Percentiles rank a stretch among this genome's conserved stretches.
Conservation (phyloP, 2,329 filamentous ascomycete species). For the Lachnellula hyalina region DNA sequence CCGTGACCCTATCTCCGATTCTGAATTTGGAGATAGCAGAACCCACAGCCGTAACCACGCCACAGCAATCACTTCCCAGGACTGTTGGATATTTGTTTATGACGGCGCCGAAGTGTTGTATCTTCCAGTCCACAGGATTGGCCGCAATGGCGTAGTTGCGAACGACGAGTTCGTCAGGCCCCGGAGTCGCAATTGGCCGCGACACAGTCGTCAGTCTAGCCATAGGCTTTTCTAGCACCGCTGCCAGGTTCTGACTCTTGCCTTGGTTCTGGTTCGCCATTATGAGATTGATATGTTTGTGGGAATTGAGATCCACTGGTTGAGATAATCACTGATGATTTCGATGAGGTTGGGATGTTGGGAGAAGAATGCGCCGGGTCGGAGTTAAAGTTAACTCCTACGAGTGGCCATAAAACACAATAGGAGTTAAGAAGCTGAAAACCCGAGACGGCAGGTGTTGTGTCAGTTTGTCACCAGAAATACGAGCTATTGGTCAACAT, state of each 20-base stretch:
- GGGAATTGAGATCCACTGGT: neutral
- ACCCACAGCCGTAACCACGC: constrained; percentile 13
- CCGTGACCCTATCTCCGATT: constrained; percentile 40
- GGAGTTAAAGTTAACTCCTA: no score
- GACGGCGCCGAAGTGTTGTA: constrained; percentile 26
- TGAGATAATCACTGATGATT: neutral
- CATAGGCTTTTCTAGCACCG: constrained; percentile 25
- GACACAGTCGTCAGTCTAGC: constrained; percentile 29
- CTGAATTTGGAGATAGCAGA: constrained; percentile 18
- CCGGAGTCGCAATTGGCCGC: constrained; percentile 33
- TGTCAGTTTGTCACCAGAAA: no score
- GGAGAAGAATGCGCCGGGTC: neutral
- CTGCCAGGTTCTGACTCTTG: constrained; percentile 12
- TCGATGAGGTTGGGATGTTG: neutral
- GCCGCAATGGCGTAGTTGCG: constrained; percentile 33
- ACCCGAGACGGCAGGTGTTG: no score
- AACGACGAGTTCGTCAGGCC: constrained; percentile 31
- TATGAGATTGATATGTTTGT: neutral
- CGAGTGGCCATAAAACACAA: no score
- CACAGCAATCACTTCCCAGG: constrained; percentile 28
- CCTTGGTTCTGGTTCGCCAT: neutral
- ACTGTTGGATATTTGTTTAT: constrained; percentile 32
- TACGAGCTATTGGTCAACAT: no score
- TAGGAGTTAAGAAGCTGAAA: no score
- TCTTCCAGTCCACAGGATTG: constrained; percentile 35